phyloP scores from a whole-genome alignment of 352 stramenopile species.

The Phytopythium kandeliae region DNA sequence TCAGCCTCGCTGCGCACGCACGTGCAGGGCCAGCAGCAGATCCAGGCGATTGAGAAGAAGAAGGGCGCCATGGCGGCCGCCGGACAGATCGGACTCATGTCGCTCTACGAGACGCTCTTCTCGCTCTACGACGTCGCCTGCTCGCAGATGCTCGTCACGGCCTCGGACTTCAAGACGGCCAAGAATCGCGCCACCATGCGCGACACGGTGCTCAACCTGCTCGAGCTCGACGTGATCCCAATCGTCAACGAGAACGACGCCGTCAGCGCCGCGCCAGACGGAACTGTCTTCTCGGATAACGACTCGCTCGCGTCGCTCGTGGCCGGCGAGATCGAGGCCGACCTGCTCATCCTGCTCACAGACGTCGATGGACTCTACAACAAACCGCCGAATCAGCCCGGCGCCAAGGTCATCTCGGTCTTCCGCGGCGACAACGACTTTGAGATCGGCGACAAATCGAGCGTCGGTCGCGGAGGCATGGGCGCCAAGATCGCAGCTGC shows the following conservation, averaged over 20 bases:
- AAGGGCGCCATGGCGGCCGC: slow-evolving; percentile 87
- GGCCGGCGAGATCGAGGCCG: slow-evolving; percentile 87
- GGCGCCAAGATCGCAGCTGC: slow-evolving; percentile 92
- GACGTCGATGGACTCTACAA: slow-evolving; percentile 97
- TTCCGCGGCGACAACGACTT: slow-evolving; percentile 62
- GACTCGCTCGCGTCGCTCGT: slow-evolving; percentile 90
- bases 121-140: slow-evolving; percentile 92
- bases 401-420: slow-evolving; percentile 73
- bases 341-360: slow-evolving; percentile 95
- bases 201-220: slow-evolving; percentile 88
- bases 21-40: slow-evolving; percentile 86
- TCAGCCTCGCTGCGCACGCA: slow-evolving; percentile 82
- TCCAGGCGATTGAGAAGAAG: slow-evolving; percentile 87
- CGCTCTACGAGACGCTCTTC: slow-evolving; percentile 96
- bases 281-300: slow-evolving; percentile 95
- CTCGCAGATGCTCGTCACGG: slow-evolving; percentile 89
- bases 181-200: slow-evolving; percentile 82
- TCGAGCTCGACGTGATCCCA: slow-evolving; percentile 95
- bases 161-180: slow-evolving; percentile 76
- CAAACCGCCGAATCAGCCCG: slow-evolving; percentile 69
- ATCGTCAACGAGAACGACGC: slow-evolving; percentile 99
- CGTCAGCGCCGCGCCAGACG: slow-evolving; percentile 79
- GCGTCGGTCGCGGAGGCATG: slow-evolving; percentile 92
- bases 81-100: slow-evolving; percentile 97
- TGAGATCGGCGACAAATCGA: slow-evolving; percentile 78